Evolutionary conservation across 1,284 basidiomycete species (phyloP).

Genomic region (Tylopilus sp.): DNA sequence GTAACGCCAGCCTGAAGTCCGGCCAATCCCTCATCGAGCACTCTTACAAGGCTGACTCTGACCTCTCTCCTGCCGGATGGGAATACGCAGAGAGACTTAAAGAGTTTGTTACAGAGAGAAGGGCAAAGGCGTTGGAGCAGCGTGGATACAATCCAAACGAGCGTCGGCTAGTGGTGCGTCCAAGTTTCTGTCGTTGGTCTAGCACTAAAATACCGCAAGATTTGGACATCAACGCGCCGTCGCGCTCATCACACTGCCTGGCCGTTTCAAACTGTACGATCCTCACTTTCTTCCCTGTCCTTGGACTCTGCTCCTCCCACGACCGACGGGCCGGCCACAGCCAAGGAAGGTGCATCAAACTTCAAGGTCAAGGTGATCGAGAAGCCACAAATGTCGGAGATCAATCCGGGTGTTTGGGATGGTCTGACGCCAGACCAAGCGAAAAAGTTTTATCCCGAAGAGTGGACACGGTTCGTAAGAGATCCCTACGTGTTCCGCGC

Average conservation of each 20-base stretch:
- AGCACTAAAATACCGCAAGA: conserved; percentile 43
- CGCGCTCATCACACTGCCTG: conserved; percentile 94
- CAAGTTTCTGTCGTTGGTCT: background rate
- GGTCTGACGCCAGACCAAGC: conserved; percentile 91
- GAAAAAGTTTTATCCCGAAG: conserved; percentile 85
- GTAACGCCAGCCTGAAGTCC: conserved; percentile 44
- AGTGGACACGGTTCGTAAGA: conserved; percentile 88
- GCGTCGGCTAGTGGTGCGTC: conserved; percentile 70
- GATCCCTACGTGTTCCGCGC: conserved; percentile 95
- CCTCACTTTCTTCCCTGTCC: conserved; percentile 13
- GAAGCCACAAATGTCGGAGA: conserved; percentile 94
- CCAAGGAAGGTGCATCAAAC: conserved; percentile 21
- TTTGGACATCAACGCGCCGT: conserved; percentile 95
- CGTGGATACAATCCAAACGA: conserved; percentile 61
- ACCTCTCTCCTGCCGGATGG: conserved; percentile 92
- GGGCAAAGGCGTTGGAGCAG: conserved; percentile 65
- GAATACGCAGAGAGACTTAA: conserved; percentile 89
- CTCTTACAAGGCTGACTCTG: conserved; percentile 97
- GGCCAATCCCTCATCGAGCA: conserved; percentile 97
- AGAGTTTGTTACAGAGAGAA: conserved; percentile 78
- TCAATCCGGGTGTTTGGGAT: conserved; percentile 97
- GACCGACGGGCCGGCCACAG: background rate
- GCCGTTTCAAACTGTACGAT: conserved; percentile 68
- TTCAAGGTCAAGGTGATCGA: conserved; percentile 81
- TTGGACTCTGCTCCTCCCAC: conserved; percentile 1